Conservation (phyloP, 2,329 filamentous ascomycete genomes). For the Myriosclerotinia scirpicola region DNA sequence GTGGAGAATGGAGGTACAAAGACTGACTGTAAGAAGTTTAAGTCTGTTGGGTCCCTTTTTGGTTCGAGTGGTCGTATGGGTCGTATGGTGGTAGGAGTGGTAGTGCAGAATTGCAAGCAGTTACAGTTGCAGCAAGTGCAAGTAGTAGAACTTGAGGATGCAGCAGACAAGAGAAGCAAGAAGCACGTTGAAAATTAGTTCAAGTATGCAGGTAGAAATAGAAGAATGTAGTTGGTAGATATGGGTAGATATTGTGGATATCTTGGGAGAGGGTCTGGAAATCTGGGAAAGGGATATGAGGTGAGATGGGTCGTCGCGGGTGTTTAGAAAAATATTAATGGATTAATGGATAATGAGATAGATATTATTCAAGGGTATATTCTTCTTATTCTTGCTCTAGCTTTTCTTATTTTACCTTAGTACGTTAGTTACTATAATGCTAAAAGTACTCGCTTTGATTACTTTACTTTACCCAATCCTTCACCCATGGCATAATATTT, state of each 20-base stretch:
- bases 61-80: constrained; percentile 21
- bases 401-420: constrained; percentile 12
- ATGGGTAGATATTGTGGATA: constrained; percentile 17
- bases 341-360: neutral
- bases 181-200: constrained; percentile 11
- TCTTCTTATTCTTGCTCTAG: constrained; percentile 3
- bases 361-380: neutral
- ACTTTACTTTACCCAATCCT: constrained; percentile 6
- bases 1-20: constrained; percentile 23
- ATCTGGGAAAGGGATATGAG: constrained; percentile 16
- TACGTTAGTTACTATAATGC: neutral
- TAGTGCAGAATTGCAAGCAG: constrained; percentile 19
- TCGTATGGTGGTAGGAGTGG: constrained; percentile 22
- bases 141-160: constrained; percentile 18
- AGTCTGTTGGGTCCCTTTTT: constrained; percentile 19
- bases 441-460: neutral
- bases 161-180: constrained; percentile 13
- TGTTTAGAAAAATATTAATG: neutral
- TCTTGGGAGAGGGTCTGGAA: constrained; percentile 18
- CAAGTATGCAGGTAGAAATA: constrained; percentile 16
- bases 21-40: constrained; percentile 20
- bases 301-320: constrained; percentile 16
- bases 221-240: constrained; percentile 19
- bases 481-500: constrained; percentile 10
- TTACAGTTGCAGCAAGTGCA: constrained; percentile 10